These are phyloP conservation scores for Calonectria naviculata DNA, from an alignment of 2,329 filamentous ascomycete genomes.

Conservation along the genomic window DNA sequence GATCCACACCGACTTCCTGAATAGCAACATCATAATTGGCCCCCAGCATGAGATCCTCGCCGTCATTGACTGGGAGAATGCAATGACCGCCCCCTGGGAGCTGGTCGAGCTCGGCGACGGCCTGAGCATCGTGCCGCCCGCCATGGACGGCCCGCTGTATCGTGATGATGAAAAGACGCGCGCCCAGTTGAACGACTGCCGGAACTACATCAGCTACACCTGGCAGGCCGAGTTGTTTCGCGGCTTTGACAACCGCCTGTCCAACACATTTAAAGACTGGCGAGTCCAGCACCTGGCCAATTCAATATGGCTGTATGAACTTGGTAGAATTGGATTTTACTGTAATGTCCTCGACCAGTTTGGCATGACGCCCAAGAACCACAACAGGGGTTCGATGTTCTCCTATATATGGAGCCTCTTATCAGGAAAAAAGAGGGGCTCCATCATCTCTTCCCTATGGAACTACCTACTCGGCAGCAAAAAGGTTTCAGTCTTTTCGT, in stretches of 20 bases:
- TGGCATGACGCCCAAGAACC: not conserved
- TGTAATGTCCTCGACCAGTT: slow-evolving; percentile 4
- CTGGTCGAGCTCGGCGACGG: slow-evolving; percentile 24
- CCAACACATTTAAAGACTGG: not conserved
- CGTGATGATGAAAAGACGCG: not conserved
- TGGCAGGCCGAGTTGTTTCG: not conserved
- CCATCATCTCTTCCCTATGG: not conserved
- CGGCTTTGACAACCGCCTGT: not conserved
- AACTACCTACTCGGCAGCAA: not conserved
- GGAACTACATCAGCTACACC: not conserved
- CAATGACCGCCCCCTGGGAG: slow-evolving; percentile 38
- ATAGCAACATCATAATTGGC: slow-evolving; percentile 47
- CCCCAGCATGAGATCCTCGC: slow-evolving; percentile 37
- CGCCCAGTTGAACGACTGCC: not conserved
- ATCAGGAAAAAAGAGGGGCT: not conserved
- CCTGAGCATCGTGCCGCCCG: not conserved
- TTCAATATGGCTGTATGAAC: not conserved
- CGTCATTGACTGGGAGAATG: slow-evolving; percentile 47
- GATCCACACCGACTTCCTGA: slow-evolving; percentile 43
- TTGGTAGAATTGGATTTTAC: not conserved
- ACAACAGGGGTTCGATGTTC: not conserved
- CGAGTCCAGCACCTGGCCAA: slow-evolving; percentile 4
- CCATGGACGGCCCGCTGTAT: not conserved
- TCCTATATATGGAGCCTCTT: not conserved
- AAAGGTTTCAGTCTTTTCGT: not conserved